Percentiles rank a stretch among this genome's conserved stretches.
These are phyloP conservation scores for Umbelopsis isabellina DNA, from an alignment of 192 early-diverging fungal species.

Conservation along the genomic window DNA sequence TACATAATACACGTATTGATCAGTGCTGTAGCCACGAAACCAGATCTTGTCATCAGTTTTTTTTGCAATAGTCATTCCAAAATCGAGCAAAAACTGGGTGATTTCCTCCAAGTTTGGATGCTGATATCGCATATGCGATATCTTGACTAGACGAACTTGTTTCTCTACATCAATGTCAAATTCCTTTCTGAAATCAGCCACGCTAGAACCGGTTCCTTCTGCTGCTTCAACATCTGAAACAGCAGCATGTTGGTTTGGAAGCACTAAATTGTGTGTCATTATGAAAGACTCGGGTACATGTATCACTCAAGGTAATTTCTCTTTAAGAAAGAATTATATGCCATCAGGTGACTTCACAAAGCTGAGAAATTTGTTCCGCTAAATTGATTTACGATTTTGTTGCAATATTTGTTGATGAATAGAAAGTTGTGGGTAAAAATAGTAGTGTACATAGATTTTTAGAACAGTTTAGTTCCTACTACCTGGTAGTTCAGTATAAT, in stretches of 20 bases:
- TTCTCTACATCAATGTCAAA: conserved; percentile 10
- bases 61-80: conserved; percentile 11
- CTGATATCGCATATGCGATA: conserved; percentile 16
- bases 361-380: no score
- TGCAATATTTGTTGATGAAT: no score
- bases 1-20: conserved; percentile 19
- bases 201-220: background rate
- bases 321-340: no score
- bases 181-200: conserved; percentile 6
- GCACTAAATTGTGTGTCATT: background rate
- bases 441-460: no score
- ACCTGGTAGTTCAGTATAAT: no score
- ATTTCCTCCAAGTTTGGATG: conserved; percentile 22
- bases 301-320: no score
- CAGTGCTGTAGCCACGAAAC: conserved; percentile 17
- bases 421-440: no score
- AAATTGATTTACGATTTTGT: no score
- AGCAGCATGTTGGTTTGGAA: background rate
- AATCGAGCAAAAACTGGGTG: conserved; percentile 1
- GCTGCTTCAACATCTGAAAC: conserved; percentile 7
- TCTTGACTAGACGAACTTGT: conserved; percentile 19
- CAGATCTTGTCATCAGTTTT: conserved; percentile 18
- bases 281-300: background rate
- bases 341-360: no score
- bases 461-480: no score